phyloP scores from a whole-genome alignment of 768 basidiomycete genomes.

The Leccinum obscurum region DNA sequence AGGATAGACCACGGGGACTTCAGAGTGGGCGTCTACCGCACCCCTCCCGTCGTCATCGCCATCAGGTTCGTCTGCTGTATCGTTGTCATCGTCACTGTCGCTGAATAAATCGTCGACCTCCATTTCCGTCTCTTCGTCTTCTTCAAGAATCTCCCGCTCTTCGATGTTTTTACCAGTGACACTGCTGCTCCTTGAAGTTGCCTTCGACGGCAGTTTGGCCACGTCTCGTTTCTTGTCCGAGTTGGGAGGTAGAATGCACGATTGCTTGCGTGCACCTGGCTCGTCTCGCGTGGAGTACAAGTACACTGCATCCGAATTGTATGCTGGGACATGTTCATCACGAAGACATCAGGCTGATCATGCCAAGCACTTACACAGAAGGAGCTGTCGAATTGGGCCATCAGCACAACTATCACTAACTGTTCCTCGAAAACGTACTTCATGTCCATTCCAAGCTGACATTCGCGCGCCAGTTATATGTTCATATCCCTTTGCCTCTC shows the following conservation, averaged over 20 bases:
- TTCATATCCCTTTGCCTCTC: conserved; percentile 42
- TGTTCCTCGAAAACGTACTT: conserved; percentile 44
- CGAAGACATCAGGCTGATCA: conserved; percentile 4
- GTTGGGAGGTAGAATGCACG: conserved; percentile 33
- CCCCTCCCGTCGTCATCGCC: conserved; percentile 35
- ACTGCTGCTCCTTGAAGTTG: not conserved
- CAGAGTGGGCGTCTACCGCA: conserved; percentile 23
- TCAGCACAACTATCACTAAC: conserved; percentile 12
- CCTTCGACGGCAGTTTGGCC: conserved; percentile 1
- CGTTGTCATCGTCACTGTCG: conserved; percentile 31
- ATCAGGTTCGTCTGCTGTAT: conserved; percentile 28
- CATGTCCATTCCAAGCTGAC: conserved; percentile 69
- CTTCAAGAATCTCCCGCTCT: conserved; percentile 7
- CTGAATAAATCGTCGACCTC: conserved; percentile 32
- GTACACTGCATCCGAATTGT: conserved; percentile 70
- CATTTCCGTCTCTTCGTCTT: conserved; percentile 30
- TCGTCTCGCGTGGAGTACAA: conserved; percentile 73
- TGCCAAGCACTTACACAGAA: conserved; percentile 52
- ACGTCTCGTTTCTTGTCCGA: conserved; percentile 5
- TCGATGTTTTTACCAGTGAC: conserved; percentile 1
- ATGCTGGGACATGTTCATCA: conserved; percentile 47
- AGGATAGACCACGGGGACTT: conserved; percentile 61
- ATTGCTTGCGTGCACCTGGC: conserved; percentile 33
- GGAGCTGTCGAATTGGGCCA: conserved; percentile 42
- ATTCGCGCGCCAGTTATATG: conserved; percentile 79